Evolutionary conservation across 2,329 filamentous ascomycete species (phyloP), one percentile per base, ranked within the genome.

Genomic region (Scleromitrula shiraiana): DNA sequence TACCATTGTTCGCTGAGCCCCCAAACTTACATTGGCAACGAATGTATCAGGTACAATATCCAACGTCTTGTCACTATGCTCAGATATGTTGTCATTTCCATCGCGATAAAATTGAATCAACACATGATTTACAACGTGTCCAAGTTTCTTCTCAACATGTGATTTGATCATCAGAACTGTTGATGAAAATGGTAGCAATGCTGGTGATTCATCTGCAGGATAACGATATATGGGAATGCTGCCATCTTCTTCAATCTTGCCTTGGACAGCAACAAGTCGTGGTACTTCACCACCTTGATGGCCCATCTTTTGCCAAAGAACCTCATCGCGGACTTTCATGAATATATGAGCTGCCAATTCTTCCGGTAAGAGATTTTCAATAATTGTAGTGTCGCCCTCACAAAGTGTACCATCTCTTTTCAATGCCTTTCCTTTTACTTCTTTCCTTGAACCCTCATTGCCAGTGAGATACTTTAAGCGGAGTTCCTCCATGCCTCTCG

Each of bases 31-130:
- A 62, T 97, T 98, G 55, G 90, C 88, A 56, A 98, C 95, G 51
- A 76, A 90, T 20, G 86, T 93, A 4, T 75, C 81, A 22, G 77
- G 79, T 10, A 80, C 82, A 49, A 98, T 93, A 64, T 98, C 93
- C 20, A 98, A 72, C 0, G 91, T 95, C 68, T 98, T 98, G 65
- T 98, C 93, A 32, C 88, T 94, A 62, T 98, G 93, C 63, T 98
- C 93, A 0, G 88, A 93, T 53, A 98, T 98, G 63, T 88, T 88
- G 67, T 98, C 93, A 40, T 79, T 80, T 2, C 91, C 88, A 56
- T 77, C 76, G n/a, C 93, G 86, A 62, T 98, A 98, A 50, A 89
- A 78, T 62, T 98, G 93, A 38, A 98, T 94, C 40, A 98, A 70
- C 1, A 83, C 90, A 63, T 98, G 93, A 60, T 98, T 98, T 35